phyloP scores from a whole-genome alignment of 2,329 filamentous ascomycete genomes.

The Fusarium nurragi region DNA sequence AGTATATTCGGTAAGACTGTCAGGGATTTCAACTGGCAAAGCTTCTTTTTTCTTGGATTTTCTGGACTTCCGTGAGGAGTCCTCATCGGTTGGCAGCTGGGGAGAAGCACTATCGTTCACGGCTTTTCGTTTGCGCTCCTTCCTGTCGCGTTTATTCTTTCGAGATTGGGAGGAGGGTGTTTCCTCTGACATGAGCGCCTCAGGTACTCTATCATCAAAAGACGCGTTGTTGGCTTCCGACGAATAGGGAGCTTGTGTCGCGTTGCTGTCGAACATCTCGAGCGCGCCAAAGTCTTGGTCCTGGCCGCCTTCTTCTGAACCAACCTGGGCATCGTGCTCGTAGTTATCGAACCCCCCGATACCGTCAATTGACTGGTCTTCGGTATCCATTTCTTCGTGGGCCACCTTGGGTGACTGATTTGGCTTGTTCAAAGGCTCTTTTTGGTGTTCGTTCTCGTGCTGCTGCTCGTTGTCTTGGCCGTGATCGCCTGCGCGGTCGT shows the following conservation, averaged over 20 bases:
- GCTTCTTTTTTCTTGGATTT: slow-evolving; percentile 43
- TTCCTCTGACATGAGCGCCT: slow-evolving; percentile 46
- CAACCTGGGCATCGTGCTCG: slow-evolving; percentile 36
- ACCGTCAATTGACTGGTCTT: slow-evolving; percentile 38
- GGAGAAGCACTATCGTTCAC: slow-evolving; percentile 30
- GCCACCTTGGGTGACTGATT: slow-evolving; percentile 24
- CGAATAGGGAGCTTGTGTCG: slow-evolving; percentile 45
- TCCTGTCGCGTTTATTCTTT: slow-evolving; percentile 49
- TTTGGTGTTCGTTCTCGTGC: slow-evolving; percentile 26
- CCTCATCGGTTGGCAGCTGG: slow-evolving; percentile 25
- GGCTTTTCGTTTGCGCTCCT: slow-evolving; percentile 44
- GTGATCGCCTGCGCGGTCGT: slow-evolving; percentile 31
- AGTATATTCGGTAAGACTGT: slow-evolving; percentile 29
- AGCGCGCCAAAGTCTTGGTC: slow-evolving; percentile 50
- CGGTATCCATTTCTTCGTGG: slow-evolving; percentile 38
- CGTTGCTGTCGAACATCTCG: slow-evolving; percentile 53
- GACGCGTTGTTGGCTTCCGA: slow-evolving; percentile 39
- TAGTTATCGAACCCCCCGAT: slow-evolving; percentile 43
- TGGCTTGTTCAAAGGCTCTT: slow-evolving; percentile 27
- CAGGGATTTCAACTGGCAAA: slow-evolving; percentile 30
- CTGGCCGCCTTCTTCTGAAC: slow-evolving; percentile 35
- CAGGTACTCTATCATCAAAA: slow-evolving; percentile 40
- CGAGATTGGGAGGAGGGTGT: slow-evolving; percentile 28
- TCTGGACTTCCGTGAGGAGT: slow-evolving; percentile 38
- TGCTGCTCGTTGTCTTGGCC: slow-evolving; percentile 32